Base-by-base conservation (phyloP, 441 rosid species). In the Gossypium lobatum region DNA sequence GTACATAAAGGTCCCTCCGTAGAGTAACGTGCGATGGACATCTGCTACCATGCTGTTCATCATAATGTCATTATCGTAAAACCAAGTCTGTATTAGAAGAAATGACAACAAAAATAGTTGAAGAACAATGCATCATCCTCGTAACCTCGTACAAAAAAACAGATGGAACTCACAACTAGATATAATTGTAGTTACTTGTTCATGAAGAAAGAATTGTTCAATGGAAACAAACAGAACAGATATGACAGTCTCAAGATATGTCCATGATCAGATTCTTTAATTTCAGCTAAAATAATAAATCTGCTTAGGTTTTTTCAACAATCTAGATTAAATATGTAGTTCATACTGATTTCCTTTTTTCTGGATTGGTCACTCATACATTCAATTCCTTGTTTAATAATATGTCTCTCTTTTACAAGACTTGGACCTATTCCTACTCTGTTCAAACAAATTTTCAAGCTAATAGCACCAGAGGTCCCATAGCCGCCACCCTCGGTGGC, bases 1-100 rank as follows among this genome's bases (percentile, higher is more conserved):
- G 91, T 95, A 95, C 88, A 95, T 75, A 83, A 95, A 95, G 79
- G 89, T 80, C 31, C 99, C 99, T 45, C 97, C 98, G 72, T 93
- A 95, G 3, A 95, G 98, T 76, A 95, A 80, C 0, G 98, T 95
- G 69, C 98, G 96, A 80, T 93, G 98, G 72, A 95, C 97, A 83
- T 95, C 99, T 0, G 99, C 98, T 54, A 95, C 99, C 99, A 95
- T 95, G 85, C 99, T 93, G 87, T 66, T 58, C 59, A 50, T 28
- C 53, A 73, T 34, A 25, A 72, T 23, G 64, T 39, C 31, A 66
- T 54, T 52, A 3, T n/a, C 2, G 72, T 4, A 26, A 77, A 78
- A 64, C 34, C 18, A 74, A 25, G 17, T 21, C 5, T 26, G 2
- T 53, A 13, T 17, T 16, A 9, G 17, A 16, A 34, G 54, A 65